Percentiles rank a stretch among this genome's conserved stretches.
These are phyloP conservation scores for Clavispora fructus DNA, from an alignment of 805 yeast genomes.

Conservation along the genomic window DNA sequence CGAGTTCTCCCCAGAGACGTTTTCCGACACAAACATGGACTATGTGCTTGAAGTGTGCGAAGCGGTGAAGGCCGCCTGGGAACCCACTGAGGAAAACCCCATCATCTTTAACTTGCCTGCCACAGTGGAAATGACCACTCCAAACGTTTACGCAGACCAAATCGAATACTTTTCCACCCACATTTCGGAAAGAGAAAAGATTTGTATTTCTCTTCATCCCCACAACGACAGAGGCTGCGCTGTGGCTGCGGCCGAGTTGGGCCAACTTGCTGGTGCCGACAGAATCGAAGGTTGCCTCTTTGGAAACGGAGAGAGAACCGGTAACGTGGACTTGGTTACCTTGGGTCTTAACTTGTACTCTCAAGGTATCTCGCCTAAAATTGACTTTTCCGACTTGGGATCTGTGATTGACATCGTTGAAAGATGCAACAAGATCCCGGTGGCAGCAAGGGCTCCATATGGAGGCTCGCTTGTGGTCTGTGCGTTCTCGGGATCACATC, in stretches of 20 bases:
- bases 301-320: slow-evolving; percentile 86
- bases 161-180: slow-evolving; percentile 65
- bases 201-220: slow-evolving; percentile 73
- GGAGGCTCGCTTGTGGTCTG: slow-evolving; percentile 81
- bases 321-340: slow-evolving; percentile 78
- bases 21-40: slow-evolving; percentile 63
- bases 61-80: slow-evolving; percentile 74
- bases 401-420: slow-evolving; percentile 69
- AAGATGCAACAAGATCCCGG: slow-evolving; percentile 75
- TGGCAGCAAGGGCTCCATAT: slow-evolving; percentile 74
- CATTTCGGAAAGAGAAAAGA: slow-evolving; percentile 60
- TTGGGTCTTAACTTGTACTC: slow-evolving; percentile 73
- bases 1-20: slow-evolving; percentile 79
- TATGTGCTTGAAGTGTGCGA: slow-evolving; percentile 64
- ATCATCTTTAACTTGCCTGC: slow-evolving; percentile 81
- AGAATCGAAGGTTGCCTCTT: slow-evolving; percentile 82
- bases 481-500: slow-evolving; percentile 84
- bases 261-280: slow-evolving; percentile 81
- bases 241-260: slow-evolving; percentile 84
- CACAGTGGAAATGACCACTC: slow-evolving; percentile 77
- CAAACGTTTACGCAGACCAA: slow-evolving; percentile 81
- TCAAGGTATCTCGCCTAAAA: slow-evolving; percentile 66
- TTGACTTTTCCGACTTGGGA: slow-evolving; percentile 66
- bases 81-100: slow-evolving; percentile 57
- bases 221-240: slow-evolving; percentile 87